Evolutionary conservation across 768 basidiomycete genomes (phyloP), one percentile per base, ranked within the genome.

Genomic region (Phylloporus sp.): DNA sequence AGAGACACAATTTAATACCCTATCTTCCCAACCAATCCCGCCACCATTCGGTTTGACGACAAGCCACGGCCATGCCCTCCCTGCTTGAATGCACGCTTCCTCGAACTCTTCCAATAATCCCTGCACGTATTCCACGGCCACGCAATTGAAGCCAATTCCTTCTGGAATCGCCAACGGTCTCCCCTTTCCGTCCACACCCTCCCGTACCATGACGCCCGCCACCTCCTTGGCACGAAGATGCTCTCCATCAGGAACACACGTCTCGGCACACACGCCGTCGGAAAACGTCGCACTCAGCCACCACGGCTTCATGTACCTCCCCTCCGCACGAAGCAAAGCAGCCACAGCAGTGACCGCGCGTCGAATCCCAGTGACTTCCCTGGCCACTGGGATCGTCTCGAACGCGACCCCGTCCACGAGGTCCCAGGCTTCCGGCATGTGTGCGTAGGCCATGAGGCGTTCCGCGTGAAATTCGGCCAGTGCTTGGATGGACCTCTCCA

Each of bases 111-210:
- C 50, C 20, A 77, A 53, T 20, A 83, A 58, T 0, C 38, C 36
- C 1, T 68, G 58, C n/a, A 86, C 50, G 54, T 71, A 66, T 28
- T 70, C 63, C 15, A 76, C 57, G 1, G 65, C 68, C 0, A 86
- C 84, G 63, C 87, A 92, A 60, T 92, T 90, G 53, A 90, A 76
- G 1, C 88, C 89, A 14, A 90, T 66, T 1, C 74, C 86, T 26
- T 68, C 64, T 0, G 82, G 83, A 31, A 57, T 46, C 2, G 64
- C 65, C 29, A 66, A 42, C 17, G 23, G 24, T 9, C 41, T 50
- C 24, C 44, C 44, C 4, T 46, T 33, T 9, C 44, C 45, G 31
- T 57, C 53, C 23, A 55, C 29, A 1, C 46, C 63, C 10, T 45
- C 54, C 1, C 47, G 54, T 5, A 80, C 55, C 34, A 74, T 73